Evolutionary conservation across 345 rosid species (phyloP).

Genomic region (Hibiscus trionum): DNA sequence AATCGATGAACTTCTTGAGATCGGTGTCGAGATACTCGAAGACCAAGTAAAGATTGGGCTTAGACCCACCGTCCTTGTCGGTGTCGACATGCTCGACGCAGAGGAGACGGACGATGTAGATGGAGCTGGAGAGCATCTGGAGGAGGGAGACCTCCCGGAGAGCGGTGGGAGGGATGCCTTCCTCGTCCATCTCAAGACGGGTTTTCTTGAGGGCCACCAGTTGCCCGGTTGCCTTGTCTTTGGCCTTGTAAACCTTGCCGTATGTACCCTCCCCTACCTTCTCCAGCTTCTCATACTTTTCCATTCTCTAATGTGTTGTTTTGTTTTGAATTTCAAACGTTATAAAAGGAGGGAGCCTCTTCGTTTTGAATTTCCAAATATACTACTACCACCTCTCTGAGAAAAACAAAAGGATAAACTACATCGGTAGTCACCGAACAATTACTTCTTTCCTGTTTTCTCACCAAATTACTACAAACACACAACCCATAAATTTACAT

Average conservation of each 20-base stretch:
- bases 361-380: not conserved
- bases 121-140: constrained; percentile 76
- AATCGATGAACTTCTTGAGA: constrained; percentile 84
- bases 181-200: constrained; percentile 90
- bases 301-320: constrained; percentile 21
- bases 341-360: not conserved
- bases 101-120: constrained; percentile 84
- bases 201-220: constrained; percentile 86
- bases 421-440: no score
- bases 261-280: constrained; percentile 94
- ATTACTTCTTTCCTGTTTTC: no score
- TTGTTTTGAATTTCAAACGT: not conserved
- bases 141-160: constrained; percentile 91
- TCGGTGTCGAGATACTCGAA: constrained; percentile 88
- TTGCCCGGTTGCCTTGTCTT: constrained; percentile 63
- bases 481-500: no score
- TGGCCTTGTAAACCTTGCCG: constrained; percentile 90
- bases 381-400: no score
- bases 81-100: constrained; percentile 72
- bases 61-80: constrained; percentile 22
- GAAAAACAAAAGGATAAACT: no score
- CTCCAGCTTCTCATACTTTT: constrained; percentile 91
- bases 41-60: constrained; percentile 71
- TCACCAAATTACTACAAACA: no score
- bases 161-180: constrained; percentile 91